Conservation (phyloP, 2,329 filamentous ascomycete genomes). For the Penicillium corylophilum region DNA sequence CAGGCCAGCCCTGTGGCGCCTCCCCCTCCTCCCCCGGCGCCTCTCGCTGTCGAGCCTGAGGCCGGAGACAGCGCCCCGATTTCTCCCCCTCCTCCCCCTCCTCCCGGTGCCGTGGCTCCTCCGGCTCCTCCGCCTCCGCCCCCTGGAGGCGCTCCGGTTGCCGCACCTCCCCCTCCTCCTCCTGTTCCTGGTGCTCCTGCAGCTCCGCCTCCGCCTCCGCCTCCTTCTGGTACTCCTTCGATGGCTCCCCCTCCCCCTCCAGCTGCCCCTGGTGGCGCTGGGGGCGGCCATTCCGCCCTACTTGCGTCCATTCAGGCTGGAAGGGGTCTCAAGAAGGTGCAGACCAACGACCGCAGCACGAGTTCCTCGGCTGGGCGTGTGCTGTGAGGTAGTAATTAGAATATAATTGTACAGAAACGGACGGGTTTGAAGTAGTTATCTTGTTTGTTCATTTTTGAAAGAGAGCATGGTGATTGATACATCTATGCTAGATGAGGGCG, state of each 20-base stretch:
- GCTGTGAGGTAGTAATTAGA: constrained; percentile 33
- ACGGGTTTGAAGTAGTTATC: neutral
- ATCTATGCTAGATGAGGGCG: neutral
- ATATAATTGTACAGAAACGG: constrained; percentile 23
- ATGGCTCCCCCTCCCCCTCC: constrained; percentile 33
- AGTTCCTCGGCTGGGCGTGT: constrained; percentile 76
- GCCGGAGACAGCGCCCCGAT: neutral
- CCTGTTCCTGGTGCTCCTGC: constrained; percentile 29
- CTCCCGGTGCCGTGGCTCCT: constrained; percentile 30
- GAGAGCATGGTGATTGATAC: neutral
- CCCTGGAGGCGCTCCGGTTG: constrained; percentile 37
- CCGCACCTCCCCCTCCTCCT: constrained; percentile 48
- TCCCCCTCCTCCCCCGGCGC: constrained; percentile 52
- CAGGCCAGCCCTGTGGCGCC: constrained; percentile 41
- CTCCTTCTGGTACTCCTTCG: constrained; percentile 45
- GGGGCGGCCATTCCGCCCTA: constrained; percentile 58
- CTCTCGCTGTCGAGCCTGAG: constrained; percentile 27
- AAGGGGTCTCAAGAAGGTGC: constrained; percentile 76
- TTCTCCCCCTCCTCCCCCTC: constrained; percentile 26
- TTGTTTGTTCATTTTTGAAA: neutral
- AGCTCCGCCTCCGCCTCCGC: constrained; percentile 42
- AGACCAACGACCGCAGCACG: constrained; percentile 81
- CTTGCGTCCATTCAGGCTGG: constrained; percentile 82
- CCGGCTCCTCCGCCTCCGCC: constrained; percentile 39
- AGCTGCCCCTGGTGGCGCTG: constrained; percentile 40